phyloP scores from a whole-genome alignment of 2,329 filamentous ascomycete species.

The Cladosporium sp. region DNA sequence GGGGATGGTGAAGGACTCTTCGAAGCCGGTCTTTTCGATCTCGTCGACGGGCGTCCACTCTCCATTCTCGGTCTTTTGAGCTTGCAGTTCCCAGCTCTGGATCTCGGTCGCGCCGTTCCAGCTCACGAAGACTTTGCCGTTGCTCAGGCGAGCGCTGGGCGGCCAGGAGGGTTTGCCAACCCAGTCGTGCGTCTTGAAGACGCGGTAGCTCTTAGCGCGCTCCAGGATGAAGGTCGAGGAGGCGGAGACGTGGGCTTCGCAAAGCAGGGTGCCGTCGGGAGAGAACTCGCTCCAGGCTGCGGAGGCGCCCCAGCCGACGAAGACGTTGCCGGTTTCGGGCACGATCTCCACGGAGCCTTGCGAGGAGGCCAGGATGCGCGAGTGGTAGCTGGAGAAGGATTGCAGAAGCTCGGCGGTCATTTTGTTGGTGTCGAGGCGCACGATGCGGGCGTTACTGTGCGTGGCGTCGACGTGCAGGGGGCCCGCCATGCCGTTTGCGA shows the following conservation, averaged over 20 bases:
- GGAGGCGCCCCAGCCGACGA: slow-evolving; percentile 59
- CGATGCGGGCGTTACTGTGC: slow-evolving; percentile 44
- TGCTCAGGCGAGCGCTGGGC: slow-evolving; percentile 27
- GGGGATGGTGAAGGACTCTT: slow-evolving; percentile 25
- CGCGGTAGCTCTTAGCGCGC: slow-evolving; percentile 40
- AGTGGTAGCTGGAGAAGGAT: slow-evolving; percentile 43
- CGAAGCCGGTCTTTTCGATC: slow-evolving; percentile 20
- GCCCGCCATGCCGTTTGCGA: slow-evolving; percentile 54
- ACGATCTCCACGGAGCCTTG: slow-evolving; percentile 56
- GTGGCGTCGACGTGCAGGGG: slow-evolving; percentile 40
- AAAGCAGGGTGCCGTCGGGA: slow-evolving; percentile 42
- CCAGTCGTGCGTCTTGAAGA: slow-evolving; percentile 38
- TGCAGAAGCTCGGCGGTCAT: slow-evolving; percentile 49
- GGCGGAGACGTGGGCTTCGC: slow-evolving; percentile 44
- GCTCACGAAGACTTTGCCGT: slow-evolving; percentile 49
- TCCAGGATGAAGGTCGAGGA: slow-evolving; percentile 32
- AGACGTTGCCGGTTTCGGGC: slow-evolving; percentile 37
- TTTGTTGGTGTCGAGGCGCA: slow-evolving; percentile 36
- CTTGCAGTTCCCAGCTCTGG: slow-evolving; percentile 44
- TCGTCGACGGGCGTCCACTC: slow-evolving; percentile 15
- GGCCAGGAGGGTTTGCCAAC: slow-evolving; percentile 28
- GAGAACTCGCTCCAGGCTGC: slow-evolving; percentile 52
- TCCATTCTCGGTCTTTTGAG: neutral
- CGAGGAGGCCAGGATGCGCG: slow-evolving; percentile 47
- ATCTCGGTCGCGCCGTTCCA: slow-evolving; percentile 54